Percentiles rank a stretch among this genome's conserved stretches.
phyloP scores from a whole-genome alignment of 495 filamentous ascomycete species.

The Podospora sp. region DNA sequence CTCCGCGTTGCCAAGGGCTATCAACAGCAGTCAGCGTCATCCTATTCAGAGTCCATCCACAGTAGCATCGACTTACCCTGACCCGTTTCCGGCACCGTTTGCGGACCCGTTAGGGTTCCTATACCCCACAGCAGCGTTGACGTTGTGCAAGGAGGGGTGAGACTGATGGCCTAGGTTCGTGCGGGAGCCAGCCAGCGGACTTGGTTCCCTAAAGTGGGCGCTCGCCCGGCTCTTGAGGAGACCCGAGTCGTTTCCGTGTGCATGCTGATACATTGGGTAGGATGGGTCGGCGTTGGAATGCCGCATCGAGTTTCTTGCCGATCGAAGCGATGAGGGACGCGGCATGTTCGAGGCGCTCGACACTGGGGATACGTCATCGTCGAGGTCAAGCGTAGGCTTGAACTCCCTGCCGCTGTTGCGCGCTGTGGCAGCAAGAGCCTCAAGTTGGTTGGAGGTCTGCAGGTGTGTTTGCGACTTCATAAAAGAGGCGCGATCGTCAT shows the following conservation, averaged over 20 bases:
- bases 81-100: not conserved
- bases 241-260: not conserved
- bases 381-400: slow-evolving; percentile 65
- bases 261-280: not conserved
- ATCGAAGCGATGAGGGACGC: slow-evolving; percentile 6
- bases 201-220: slow-evolving; percentile 3
- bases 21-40: not conserved
- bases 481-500: slow-evolving; percentile 93
- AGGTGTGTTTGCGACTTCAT: slow-evolving; percentile 96
- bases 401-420: slow-evolving; percentile 76
- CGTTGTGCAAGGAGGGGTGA: not conserved
- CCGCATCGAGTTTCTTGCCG: slow-evolving; percentile 8
- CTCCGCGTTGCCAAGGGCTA: slow-evolving; percentile 9
- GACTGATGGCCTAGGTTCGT: not conserved
- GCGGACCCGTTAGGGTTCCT: not conserved
- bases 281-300: not conserved
- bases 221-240: not conserved
- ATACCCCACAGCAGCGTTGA: slow-evolving; percentile 7
- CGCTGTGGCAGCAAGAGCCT: slow-evolving; percentile 90
- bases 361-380: slow-evolving; percentile 70
- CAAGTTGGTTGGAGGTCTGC: slow-evolving; percentile 81
- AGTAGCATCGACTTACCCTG: not conserved
- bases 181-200: not conserved
- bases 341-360: slow-evolving; percentile 18
- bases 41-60: not conserved